Conservation (phyloP, 2,329 filamentous ascomycete genomes). For the Trichoderma gracile region DNA sequence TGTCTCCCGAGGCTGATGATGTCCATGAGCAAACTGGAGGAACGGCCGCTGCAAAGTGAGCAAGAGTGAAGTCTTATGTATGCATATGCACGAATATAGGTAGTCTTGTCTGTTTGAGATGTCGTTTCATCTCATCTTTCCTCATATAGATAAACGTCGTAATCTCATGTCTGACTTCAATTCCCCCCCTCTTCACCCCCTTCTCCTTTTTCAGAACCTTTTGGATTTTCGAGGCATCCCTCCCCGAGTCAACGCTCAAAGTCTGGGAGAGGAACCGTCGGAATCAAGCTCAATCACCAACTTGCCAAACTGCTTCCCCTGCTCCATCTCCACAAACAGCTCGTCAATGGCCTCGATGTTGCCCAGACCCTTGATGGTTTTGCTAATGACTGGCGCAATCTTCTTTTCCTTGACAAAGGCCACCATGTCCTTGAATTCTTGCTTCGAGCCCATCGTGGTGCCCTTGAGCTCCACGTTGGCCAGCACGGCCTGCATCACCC, state of each 20-base stretch:
- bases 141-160: too few relatives aligned
- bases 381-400: constrained; percentile 76
- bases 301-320: constrained; percentile 87
- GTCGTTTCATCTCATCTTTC: background rate
- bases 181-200: too few relatives aligned
- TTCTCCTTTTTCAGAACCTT: too few relatives aligned
- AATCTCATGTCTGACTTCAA: background rate
- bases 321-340: constrained; percentile 86
- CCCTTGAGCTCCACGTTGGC: constrained; percentile 86
- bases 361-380: constrained; percentile 70
- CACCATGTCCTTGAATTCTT: constrained; percentile 90
- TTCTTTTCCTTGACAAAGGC: constrained; percentile 72
- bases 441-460: constrained; percentile 85
- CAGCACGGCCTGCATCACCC: constrained; percentile 78
- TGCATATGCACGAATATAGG: background rate
- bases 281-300: constrained; percentile 73
- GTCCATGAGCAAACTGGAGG: too few relatives aligned
- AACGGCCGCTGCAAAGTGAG: background rate
- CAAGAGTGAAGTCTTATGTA: background rate
- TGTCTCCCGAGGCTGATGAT: background rate
- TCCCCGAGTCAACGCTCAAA: constrained; percentile 36
- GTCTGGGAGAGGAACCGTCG: constrained; percentile 40
- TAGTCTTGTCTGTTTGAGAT: background rate
- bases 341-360: constrained; percentile 77
- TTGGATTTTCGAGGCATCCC: too few relatives aligned